Evolutionary conservation across 768 basidiomycete species (phyloP), one percentile per base, ranked within the genome.

Genomic region (Kwoniella dendrophila): DNA sequence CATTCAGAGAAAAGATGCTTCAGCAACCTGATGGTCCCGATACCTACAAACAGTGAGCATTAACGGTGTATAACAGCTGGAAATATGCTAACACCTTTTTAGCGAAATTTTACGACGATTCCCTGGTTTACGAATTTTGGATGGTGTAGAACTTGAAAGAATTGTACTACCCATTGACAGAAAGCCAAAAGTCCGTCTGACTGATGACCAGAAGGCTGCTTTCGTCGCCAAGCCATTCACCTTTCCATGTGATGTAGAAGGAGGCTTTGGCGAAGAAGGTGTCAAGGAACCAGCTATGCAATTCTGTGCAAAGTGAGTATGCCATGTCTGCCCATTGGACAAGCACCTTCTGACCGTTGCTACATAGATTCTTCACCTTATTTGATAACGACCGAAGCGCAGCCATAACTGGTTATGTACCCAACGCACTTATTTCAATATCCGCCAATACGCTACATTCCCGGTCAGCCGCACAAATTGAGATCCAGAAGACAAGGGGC

Each of bases 341-440:
- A 26, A 20, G 10, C 43, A 34, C 45, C 66, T 56, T 45, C 58
- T 58, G 59, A 41, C 32, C 29, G 26, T 5, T 18, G 12, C 22
- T 4, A 27, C 32, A 1, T 63, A 94, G 91, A 50, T 96, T 88
- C 80, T 93, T 97, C 81, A 85, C 87, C 8, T 77, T 86, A 1
- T 94, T 90, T 77, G 96, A 99, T 77, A 83, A 81, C 20, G 85
- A 90, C 66, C 86, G 95, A 18, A 79, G 83, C 0, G 80, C 82
- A 0, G 83, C 97, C 5, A 72, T 85, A 16, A 82, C 87, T 47
- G 90, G 84, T 20, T 99, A 98, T 76, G 85, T 90, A 62, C 86
- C 89, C 0, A 81, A 84, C 11, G 90, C 94, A n/a, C 94, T 92
- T 7, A 93, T 97, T 76, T 96, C 93, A 0, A 89, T 88, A 76